These are phyloP conservation scores for Taphrina deformans DNA, from an alignment of 1,139 yeast species.

Conservation along the genomic window DNA sequence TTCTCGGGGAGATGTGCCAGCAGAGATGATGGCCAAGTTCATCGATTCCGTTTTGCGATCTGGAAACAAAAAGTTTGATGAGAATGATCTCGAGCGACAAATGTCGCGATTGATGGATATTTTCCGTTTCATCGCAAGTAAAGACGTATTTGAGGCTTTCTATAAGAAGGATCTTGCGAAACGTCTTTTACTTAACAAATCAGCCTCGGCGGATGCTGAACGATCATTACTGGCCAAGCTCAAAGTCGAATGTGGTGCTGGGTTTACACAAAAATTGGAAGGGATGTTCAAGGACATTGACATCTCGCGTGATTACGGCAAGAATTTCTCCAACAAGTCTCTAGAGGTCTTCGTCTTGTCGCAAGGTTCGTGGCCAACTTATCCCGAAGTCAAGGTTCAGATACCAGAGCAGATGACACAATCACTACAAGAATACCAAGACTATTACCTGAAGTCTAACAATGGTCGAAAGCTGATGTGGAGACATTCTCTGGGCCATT, in stretches of 20 bases:
- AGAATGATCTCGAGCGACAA: constrained; percentile 39
- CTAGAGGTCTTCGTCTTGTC: constrained; percentile 44
- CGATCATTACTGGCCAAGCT: constrained; percentile 42
- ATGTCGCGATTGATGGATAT: constrained; percentile 41
- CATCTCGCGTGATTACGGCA: constrained; percentile 40
- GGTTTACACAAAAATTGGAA: constrained; percentile 43
- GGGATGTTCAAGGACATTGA: constrained; percentile 48
- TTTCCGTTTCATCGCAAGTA: constrained; percentile 45
- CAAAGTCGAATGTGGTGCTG: constrained; percentile 45
- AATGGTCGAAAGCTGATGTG: constrained; percentile 43
- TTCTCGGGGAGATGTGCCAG: constrained; percentile 39
- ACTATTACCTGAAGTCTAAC: constrained; percentile 41
- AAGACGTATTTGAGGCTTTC: constrained; percentile 46
- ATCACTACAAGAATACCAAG: constrained; percentile 41
- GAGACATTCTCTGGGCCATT: constrained; percentile 44
- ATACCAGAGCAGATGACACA: constrained; percentile 42
- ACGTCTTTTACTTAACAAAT: constrained; percentile 45
- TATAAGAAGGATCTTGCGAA: constrained; percentile 48
- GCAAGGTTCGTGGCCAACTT: constrained; percentile 45
- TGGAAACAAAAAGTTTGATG: constrained; percentile 40
- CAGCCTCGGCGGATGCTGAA: constrained; percentile 44
- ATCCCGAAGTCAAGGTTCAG: constrained; percentile 43
- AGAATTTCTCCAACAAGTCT: constrained; percentile 35
- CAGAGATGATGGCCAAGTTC: constrained; percentile 48
- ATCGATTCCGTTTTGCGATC: constrained; percentile 44